These are phyloP conservation scores for Colletotrichum sansevieriae DNA, from an alignment of 2,329 filamentous ascomycete species.

Conservation along the genomic window DNA sequence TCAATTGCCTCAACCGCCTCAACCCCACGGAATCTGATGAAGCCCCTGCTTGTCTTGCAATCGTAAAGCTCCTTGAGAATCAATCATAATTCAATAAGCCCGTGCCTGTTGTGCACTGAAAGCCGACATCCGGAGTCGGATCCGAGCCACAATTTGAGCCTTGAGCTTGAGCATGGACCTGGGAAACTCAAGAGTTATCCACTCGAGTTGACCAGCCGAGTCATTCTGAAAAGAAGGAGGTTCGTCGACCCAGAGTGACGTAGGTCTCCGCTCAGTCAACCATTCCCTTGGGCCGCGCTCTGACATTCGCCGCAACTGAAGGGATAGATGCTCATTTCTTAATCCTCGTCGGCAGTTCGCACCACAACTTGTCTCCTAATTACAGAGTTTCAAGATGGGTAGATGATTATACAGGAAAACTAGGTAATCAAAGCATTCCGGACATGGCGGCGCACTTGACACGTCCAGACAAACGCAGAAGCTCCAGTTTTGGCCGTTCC, in stretches of 20 bases:
- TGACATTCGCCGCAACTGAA: constrained; percentile 4
- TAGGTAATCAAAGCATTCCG: constrained; percentile 4
- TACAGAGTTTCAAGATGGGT: background rate
- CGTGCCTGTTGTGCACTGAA: constrained; percentile 24
- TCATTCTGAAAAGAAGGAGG: constrained; percentile 16
- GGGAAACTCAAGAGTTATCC: constrained; percentile 5
- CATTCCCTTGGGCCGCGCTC: constrained; percentile 35
- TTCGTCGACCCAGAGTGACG: constrained; percentile 34
- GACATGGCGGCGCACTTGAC: constrained; percentile 3
- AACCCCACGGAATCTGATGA: constrained; percentile 1
- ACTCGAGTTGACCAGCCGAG: constrained; percentile 4
- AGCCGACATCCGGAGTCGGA: constrained; percentile 20
- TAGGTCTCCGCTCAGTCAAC: constrained; percentile 30
- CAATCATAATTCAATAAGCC: constrained; percentile 18
- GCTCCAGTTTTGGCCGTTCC: constrained; percentile 24
- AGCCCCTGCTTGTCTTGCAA: background rate
- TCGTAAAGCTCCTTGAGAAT: constrained; percentile 14
- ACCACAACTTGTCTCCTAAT: background rate
- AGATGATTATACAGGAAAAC: too few species aligned
- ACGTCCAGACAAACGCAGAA: constrained; percentile 9
- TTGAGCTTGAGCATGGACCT: constrained; percentile 20
- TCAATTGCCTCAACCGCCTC: background rate
- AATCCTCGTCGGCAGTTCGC: constrained; percentile 1
- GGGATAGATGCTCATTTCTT: background rate
- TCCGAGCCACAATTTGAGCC: constrained; percentile 20